Evolutionary conservation across 2,329 filamentous ascomycete species (phyloP).

Genomic region (Graphiopsis chlorocephala): DNA sequence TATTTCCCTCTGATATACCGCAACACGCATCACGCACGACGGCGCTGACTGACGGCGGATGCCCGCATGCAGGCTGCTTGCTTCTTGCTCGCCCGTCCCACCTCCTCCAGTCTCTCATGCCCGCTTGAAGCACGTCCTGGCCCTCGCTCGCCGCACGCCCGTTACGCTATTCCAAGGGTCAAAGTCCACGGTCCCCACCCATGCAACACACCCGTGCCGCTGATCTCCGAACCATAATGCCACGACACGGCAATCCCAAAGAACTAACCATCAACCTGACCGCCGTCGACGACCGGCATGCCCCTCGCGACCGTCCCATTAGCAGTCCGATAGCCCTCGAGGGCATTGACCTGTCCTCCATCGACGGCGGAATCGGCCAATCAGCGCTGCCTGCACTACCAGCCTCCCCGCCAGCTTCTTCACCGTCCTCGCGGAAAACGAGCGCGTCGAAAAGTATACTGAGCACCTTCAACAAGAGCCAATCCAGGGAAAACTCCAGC

Average conservation of each 20-base stretch:
- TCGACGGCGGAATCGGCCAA: constrained; percentile 33
- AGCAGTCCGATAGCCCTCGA: constrained; percentile 36
- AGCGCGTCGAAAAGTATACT: constrained; percentile 30
- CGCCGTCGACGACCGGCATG: constrained; percentile 17
- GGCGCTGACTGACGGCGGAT: constrained; percentile 6
- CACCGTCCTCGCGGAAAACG: constrained; percentile 26
- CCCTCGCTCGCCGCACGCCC: constrained; percentile 7
- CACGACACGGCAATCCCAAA: constrained; percentile 27
- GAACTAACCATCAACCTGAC: constrained; percentile 31
- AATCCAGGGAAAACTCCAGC: constrained; percentile 15
- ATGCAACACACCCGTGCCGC: constrained; percentile 15
- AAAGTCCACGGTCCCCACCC: not conserved
- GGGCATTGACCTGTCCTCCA: constrained; percentile 37
- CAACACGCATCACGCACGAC: not conserved
- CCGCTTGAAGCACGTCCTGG: constrained; percentile 10
- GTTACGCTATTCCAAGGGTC: constrained; percentile 15
- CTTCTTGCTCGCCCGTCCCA: not conserved
- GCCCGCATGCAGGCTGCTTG: constrained; percentile 7
- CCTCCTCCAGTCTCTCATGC: not conserved
- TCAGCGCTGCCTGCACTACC: constrained; percentile 25
- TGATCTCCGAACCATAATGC: constrained; percentile 25
- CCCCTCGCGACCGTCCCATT: constrained; percentile 22
- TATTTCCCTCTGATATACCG: not conserved
- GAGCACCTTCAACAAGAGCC: constrained; percentile 24
- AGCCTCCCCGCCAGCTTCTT: constrained; percentile 31